Evolutionary conservation across 805 yeast species (phyloP).

Genomic region (Metschnikowia orientalis): DNA sequence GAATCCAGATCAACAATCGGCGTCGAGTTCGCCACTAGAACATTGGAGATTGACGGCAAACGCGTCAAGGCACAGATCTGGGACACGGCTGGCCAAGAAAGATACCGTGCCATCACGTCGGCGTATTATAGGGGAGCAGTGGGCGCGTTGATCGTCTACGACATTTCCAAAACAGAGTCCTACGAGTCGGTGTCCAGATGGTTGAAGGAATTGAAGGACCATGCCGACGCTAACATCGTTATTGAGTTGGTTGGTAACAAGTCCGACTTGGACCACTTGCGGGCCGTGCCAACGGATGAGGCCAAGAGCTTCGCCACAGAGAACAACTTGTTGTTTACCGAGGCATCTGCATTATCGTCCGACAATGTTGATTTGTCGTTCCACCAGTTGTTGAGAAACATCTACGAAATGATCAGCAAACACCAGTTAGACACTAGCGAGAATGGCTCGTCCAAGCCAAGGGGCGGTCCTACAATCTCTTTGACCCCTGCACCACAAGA

Average conservation of each 20-base stretch:
- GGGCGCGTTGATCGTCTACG: conserved; percentile 94
- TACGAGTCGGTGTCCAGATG: conserved; percentile 84
- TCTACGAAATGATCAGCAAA: conserved; percentile 89
- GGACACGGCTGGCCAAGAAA: conserved; percentile 99
- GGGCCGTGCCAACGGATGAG: conserved; percentile 97
- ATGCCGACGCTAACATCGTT: conserved; percentile 92
- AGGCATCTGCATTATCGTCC: conserved; percentile 90
- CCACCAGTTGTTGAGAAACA: conserved; percentile 87
- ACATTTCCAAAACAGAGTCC: conserved; percentile 83
- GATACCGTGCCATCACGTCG: conserved; percentile 95
- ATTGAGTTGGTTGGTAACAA: conserved; percentile 92
- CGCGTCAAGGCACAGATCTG: conserved; percentile 88
- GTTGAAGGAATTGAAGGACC: conserved; percentile 85
- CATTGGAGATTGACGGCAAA: conserved; percentile 81
- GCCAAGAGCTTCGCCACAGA: conserved; percentile 93
- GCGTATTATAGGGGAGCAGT: conserved; percentile 98
- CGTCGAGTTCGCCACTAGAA: conserved; percentile 96
- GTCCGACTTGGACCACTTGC: conserved; percentile 81
- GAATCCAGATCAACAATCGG: conserved; percentile 95
- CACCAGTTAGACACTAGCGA: conserved; percentile 89
- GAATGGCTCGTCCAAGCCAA: conserved; percentile 55
- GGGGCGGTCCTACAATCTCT: conserved; percentile 82
- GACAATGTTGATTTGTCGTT: conserved; percentile 94
- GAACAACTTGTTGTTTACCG: conserved; percentile 87
- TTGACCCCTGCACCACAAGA: conserved; percentile 92